Evolutionary conservation across 768 basidiomycete genomes (phyloP).

Genomic region (Amanita pseudoporphyria): DNA sequence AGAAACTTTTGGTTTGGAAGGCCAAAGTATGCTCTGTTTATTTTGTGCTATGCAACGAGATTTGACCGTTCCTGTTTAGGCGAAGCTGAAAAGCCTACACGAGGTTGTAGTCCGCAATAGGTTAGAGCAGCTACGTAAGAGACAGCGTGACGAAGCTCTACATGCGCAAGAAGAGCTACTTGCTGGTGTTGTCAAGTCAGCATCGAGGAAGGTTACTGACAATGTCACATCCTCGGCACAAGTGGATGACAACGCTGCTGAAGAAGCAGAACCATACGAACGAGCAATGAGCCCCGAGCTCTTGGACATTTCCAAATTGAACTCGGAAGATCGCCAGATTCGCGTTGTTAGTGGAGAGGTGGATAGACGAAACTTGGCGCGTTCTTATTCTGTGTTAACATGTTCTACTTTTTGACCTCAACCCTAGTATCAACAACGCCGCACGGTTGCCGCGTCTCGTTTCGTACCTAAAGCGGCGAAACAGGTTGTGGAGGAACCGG

Average conservation of each 20-base stretch:
- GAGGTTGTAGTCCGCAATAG: conserved; percentile 96
- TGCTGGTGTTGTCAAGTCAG: conserved; percentile 63
- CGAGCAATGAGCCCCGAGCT: conserved; percentile 80
- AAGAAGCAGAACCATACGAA: conserved; percentile 72
- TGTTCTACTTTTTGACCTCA: not conserved
- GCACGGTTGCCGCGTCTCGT: conserved; percentile 71
- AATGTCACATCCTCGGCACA: conserved; percentile 27
- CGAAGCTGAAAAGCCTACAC: conserved; percentile 85
- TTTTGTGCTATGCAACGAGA: not conserved
- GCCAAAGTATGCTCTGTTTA: conserved; percentile 55
- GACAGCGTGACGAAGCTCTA: conserved; percentile 91
- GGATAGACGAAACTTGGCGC: conserved; percentile 55
- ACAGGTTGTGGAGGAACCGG: conserved; percentile 45
- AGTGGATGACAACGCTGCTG: conserved; percentile 26
- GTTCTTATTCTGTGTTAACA: conserved; percentile 15
- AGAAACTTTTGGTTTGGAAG: conserved; percentile 93
- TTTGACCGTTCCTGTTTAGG: conserved; percentile 31
- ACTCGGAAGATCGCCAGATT: conserved; percentile 72
- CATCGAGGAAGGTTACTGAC: conserved; percentile 27
- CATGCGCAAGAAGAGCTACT: conserved; percentile 88
- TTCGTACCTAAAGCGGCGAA: conserved; percentile 77
- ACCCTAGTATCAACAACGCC: conserved; percentile 66
- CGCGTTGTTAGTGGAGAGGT: conserved; percentile 65
- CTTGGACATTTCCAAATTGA: conserved; percentile 60
- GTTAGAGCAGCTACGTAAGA: conserved; percentile 89